phyloP scores from a whole-genome alignment of 2,329 filamentous ascomycete species.

The Colletotrichum endophyticum region DNA sequence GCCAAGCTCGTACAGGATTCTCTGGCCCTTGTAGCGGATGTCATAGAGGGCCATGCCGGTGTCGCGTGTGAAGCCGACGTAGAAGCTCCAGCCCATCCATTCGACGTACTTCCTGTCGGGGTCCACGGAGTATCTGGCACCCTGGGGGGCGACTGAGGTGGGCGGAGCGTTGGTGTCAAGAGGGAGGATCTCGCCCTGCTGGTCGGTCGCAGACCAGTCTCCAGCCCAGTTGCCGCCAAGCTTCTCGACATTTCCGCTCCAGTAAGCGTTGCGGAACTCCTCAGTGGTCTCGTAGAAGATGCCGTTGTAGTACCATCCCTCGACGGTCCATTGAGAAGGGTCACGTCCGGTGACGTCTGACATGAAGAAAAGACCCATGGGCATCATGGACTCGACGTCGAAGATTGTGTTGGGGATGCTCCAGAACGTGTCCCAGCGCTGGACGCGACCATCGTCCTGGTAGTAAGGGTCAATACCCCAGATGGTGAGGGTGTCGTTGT shows the following conservation, averaged over 20 bases:
- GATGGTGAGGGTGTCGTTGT: constrained; percentile 46
- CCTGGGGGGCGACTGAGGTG: constrained; percentile 33
- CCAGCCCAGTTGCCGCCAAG: constrained; percentile 52
- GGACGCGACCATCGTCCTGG: constrained; percentile 43
- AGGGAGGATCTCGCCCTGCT: constrained; percentile 35
- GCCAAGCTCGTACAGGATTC: constrained; percentile 60
- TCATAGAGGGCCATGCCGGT: constrained; percentile 55
- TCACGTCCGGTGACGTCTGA: constrained; percentile 56
- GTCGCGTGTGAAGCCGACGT: constrained; percentile 53
- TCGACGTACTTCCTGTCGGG: constrained; percentile 46
- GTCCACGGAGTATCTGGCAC: constrained; percentile 47
- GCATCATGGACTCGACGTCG: constrained; percentile 47
- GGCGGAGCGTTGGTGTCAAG: constrained; percentile 36
- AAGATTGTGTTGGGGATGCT: constrained; percentile 40
- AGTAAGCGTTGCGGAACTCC: constrained; percentile 49
- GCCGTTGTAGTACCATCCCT: constrained; percentile 59
- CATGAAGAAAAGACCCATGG: constrained; percentile 48
- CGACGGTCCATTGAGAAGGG: constrained; percentile 52
- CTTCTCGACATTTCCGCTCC: constrained; percentile 47
- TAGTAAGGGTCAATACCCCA: constrained; percentile 48
- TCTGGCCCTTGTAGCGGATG: constrained; percentile 58
- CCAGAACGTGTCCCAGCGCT: constrained; percentile 54
- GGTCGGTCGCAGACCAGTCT: constrained; percentile 48
- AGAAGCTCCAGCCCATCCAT: constrained; percentile 60
- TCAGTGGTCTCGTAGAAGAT: constrained; percentile 56